Evolutionary conservation across 805 yeast species (phyloP).

Genomic region (Wickerhamomyces rabaulensis): DNA sequence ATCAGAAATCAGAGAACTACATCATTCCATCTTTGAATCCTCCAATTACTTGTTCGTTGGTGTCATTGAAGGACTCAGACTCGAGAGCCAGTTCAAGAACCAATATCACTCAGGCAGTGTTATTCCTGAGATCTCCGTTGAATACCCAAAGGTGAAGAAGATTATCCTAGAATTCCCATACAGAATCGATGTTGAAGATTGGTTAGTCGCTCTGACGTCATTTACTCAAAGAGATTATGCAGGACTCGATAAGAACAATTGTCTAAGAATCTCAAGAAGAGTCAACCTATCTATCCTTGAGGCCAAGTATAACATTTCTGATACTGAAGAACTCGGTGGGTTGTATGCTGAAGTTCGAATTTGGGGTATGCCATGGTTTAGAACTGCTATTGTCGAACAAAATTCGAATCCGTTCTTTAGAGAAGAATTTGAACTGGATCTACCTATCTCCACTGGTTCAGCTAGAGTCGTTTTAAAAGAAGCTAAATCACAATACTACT

Average conservation of each 20-base stretch:
- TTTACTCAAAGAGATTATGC: constrained; percentile 54
- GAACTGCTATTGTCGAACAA: constrained; percentile 60
- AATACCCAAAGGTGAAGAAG: constrained; percentile 25
- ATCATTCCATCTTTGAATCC: constrained; percentile 55
- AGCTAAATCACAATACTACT: constrained; percentile 12
- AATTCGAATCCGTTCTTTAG: constrained; percentile 71
- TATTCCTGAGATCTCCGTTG: constrained; percentile 25
- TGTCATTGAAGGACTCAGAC: constrained; percentile 46
- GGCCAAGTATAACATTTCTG: constrained; percentile 43
- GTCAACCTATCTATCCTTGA: constrained; percentile 58
- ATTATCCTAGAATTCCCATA: constrained; percentile 59
- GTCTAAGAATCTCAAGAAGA: constrained; percentile 47
- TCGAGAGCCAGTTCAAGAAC: constrained; percentile 15
- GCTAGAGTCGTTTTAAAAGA: constrained; percentile 44
- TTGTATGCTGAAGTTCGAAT: constrained; percentile 67
- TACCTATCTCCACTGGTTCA: constrained; percentile 47
- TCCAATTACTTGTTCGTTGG: constrained; percentile 60
- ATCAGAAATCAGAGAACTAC: constrained; percentile 60
- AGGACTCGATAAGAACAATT: constrained; percentile 25
- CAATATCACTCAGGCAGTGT: not conserved
- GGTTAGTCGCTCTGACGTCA: constrained; percentile 65
- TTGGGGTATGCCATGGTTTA: constrained; percentile 73
- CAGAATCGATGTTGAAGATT: constrained; percentile 67
- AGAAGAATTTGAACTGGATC: constrained; percentile 62
- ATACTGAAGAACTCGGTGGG: constrained; percentile 6